Percentiles rank a stretch among this genome's conserved stretches.
These are phyloP conservation scores for Juglanconis oblonga DNA, from an alignment of 2,329 filamentous ascomycete genomes.

Conservation along the genomic window DNA sequence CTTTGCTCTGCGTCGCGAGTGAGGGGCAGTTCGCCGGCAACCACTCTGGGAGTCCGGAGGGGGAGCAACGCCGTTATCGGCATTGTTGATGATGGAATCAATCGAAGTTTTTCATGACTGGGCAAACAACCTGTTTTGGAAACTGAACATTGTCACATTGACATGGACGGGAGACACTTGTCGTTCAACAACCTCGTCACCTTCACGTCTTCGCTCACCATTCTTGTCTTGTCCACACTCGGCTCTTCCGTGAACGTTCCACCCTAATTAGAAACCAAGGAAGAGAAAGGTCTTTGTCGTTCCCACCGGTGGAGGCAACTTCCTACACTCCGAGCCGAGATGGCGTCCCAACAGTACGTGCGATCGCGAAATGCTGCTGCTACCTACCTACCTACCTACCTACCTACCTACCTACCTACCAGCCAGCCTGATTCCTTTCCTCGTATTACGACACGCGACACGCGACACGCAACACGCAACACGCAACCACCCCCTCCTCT, in stretches of 20 bases:
- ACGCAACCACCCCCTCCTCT: not conserved
- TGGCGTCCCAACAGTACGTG: slow-evolving; percentile 18
- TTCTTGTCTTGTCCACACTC: not conserved
- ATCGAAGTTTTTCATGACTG: not conserved
- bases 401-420: too few relatives aligned
- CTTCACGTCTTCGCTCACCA: not conserved
- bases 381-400: not conserved
- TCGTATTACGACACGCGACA: not conserved
- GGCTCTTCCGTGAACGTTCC: not conserved
- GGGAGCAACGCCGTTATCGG: not conserved
- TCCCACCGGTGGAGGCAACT: not conserved
- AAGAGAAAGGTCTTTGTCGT: too few relatives aligned
- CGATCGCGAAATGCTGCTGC: not conserved
- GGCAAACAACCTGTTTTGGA: not conserved
- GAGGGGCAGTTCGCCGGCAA: too few relatives aligned
- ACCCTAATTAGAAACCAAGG: not conserved
- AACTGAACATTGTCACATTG: not conserved
- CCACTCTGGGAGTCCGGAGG: not conserved
- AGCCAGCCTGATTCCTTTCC: not conserved
- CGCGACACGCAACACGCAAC: slow-evolving; percentile 2
- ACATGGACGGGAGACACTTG: not conserved
- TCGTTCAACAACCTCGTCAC: not conserved
- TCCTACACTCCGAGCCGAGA: slow-evolving; percentile 1
- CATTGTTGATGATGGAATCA: not conserved
- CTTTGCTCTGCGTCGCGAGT: too few relatives aligned